Conservation (phyloP, 192 early-diverging fungal species). For the Coemansia sp. region DNA sequence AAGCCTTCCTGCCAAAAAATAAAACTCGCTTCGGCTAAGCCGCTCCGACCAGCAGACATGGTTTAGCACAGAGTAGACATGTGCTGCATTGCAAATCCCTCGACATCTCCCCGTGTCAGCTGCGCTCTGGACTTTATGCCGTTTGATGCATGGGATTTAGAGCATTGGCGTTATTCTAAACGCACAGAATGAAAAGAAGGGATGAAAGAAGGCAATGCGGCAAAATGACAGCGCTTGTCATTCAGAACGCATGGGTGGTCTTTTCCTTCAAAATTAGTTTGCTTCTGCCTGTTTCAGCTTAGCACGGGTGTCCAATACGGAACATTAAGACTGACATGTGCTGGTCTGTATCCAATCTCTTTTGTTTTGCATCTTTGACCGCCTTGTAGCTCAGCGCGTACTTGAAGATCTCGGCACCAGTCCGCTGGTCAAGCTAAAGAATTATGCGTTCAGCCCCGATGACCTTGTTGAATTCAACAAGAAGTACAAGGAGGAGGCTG, state of each 20-base stretch:
- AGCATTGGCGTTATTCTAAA: too few relatives aligned
- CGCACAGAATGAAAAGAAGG: too few relatives aligned
- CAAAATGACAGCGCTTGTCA: too few relatives aligned
- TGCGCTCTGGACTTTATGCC: neutral
- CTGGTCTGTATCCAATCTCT: neutral
- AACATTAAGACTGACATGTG: too few relatives aligned
- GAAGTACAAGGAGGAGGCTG: constrained; percentile 40
- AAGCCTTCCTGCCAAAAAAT: neutral
- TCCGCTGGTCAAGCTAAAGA: constrained; percentile 38
- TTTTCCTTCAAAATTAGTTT: too few relatives aligned
- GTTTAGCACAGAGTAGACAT: neutral
- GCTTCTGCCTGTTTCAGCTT: too few relatives aligned
- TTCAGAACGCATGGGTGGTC: too few relatives aligned
- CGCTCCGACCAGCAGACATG: neutral
- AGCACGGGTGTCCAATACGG: too few relatives aligned
- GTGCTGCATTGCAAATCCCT: neutral
- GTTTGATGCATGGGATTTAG: neutral
- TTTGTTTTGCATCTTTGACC: neutral
- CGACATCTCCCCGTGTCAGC: neutral
- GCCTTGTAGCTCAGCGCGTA: constrained; percentile 46
- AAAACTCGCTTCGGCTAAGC: neutral
- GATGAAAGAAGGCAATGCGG: too few relatives aligned
- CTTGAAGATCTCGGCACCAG: constrained; percentile 47
- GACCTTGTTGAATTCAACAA: constrained; percentile 51
- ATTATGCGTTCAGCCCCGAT: constrained; percentile 40